Conservation (phyloP, 2,329 filamentous ascomycete genomes). For the Mollisia scopiformis region DNA sequence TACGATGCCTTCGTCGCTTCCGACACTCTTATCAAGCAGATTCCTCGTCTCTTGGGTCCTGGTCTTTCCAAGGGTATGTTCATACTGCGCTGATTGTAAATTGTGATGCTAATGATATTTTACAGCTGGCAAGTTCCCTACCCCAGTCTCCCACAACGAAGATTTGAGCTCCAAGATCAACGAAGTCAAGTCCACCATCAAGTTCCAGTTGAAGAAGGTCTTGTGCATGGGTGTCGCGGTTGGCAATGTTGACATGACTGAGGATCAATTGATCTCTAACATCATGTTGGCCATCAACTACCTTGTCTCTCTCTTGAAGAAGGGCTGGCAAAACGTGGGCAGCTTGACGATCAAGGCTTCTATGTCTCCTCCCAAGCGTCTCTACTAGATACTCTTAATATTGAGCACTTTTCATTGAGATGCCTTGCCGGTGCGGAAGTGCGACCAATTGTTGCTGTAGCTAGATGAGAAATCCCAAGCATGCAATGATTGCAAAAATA, state of each 20-base stretch:
- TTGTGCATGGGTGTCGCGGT: slow-evolving; percentile 99
- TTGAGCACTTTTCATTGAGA: slow-evolving; percentile 35
- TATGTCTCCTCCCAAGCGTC: slow-evolving; percentile 97
- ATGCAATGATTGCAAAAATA: slow-evolving; percentile 14
- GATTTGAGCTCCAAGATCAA: slow-evolving; percentile 94
- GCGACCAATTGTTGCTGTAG: slow-evolving; percentile 25
- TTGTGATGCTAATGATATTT: slow-evolving; percentile 35
- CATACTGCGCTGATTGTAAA: neutral
- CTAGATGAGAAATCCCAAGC: slow-evolving; percentile 29
- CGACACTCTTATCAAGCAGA: slow-evolving; percentile 98
- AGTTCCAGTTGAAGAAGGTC: slow-evolving; percentile 99
- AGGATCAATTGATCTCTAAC: slow-evolving; percentile 96
- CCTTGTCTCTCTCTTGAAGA: slow-evolving; percentile 98
- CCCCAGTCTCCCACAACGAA: slow-evolving; percentile 94
- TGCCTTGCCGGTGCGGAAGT: slow-evolving; percentile 8
- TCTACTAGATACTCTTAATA: slow-evolving; percentile 71
- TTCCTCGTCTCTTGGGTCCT: slow-evolving; percentile 97
- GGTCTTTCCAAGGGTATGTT: slow-evolving; percentile 91
- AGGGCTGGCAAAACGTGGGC: slow-evolving; percentile 99
- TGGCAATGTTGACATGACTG: slow-evolving; percentile 96
- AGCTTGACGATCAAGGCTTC: slow-evolving; percentile 99
- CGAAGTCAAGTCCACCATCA: slow-evolving; percentile 99
- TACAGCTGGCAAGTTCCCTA: slow-evolving; percentile 98
- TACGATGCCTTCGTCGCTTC: slow-evolving; percentile 99
- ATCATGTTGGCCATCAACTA: slow-evolving; percentile 99